phyloP scores from a whole-genome alignment of 2,329 filamentous ascomycete species.

The Colletotrichum sp. region DNA sequence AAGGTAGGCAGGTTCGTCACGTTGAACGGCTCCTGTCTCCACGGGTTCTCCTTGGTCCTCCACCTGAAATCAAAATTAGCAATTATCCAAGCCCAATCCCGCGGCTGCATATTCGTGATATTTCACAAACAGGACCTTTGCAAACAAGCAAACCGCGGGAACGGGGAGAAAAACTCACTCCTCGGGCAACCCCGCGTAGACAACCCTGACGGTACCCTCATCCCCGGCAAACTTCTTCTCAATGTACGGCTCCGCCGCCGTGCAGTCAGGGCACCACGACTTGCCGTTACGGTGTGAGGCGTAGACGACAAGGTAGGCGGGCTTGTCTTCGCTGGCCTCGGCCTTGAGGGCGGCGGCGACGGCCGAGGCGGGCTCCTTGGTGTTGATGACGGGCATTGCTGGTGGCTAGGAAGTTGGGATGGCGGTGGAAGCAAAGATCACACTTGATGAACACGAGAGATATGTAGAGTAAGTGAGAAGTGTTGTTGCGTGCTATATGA shows the following conservation, averaged over 20 bases:
- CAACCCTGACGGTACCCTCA: conserved; percentile 7
- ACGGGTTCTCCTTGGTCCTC: conserved; percentile 17
- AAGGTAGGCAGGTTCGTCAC: conserved; percentile 16
- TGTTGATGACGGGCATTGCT: conserved; percentile 15
- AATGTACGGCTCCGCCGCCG: conserved; percentile 18
- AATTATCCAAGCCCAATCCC: background rate
- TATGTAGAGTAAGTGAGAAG: background rate
- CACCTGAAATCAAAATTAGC: background rate
- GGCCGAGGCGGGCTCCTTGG: conserved; percentile 8
- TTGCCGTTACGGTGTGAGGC: conserved; percentile 14
- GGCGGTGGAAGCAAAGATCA: background rate
- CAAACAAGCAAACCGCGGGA: background rate
- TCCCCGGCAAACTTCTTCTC: conserved; percentile 16
- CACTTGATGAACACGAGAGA: background rate
- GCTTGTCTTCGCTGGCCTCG: conserved; percentile 14
- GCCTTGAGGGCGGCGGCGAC: conserved; percentile 10
- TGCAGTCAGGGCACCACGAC: conserved; percentile 17
- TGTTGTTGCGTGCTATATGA: background rate
- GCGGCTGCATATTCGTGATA: background rate
- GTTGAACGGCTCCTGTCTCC: conserved; percentile 19
- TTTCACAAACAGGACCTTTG: background rate
- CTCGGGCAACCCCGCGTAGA: conserved; percentile 16
- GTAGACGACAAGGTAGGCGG: conserved; percentile 17
- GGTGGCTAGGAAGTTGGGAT: background rate
- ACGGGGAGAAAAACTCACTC: background rate